Conservation (phyloP, 331 rosid genomes). For the Dryas integrifolia region DNA sequence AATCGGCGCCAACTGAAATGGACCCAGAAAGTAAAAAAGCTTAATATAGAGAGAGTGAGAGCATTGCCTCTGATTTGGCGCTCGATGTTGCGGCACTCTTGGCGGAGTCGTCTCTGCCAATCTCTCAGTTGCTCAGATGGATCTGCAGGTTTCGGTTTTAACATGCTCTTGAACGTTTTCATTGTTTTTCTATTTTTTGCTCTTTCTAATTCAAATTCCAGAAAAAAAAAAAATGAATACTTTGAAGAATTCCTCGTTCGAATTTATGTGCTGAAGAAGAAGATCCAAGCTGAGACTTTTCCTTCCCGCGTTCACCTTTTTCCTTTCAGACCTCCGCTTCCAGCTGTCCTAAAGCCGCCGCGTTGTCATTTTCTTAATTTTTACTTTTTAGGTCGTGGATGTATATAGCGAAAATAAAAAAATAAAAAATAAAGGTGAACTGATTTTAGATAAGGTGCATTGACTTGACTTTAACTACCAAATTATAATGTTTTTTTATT, state of each 20-base stretch:
- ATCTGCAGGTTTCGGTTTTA: slow-evolving; percentile 55
- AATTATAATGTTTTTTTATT: no score
- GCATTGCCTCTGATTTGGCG: slow-evolving; percentile 74
- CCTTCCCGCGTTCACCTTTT: slow-evolving; percentile 7
- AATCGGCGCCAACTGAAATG: neutral
- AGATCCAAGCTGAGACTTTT: slow-evolving; percentile 12
- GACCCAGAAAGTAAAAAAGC: slow-evolving; percentile 9
- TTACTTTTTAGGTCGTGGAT: neutral
- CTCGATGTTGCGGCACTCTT: slow-evolving; percentile 76
- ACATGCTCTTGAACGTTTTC: slow-evolving; percentile 67
- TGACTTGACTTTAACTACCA: no score
- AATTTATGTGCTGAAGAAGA: no score
- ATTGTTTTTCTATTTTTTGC: slow-evolving; percentile 17
- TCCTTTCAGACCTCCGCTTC: neutral
- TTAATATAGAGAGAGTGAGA: neutral
- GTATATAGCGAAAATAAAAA: no score
- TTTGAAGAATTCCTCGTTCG: neutral
- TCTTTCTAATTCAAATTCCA: neutral
- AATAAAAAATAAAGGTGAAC: no score
- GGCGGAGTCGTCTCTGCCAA: slow-evolving; percentile 83
- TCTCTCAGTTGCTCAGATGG: slow-evolving; percentile 64
- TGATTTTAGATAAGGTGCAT: no score
- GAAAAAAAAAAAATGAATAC: neutral
- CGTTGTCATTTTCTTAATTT: neutral
- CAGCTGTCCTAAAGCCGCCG: neutral